These are phyloP conservation scores for Carallia brachiata DNA, from an alignment of 345 rosid species.

Conservation along the genomic window DNA sequence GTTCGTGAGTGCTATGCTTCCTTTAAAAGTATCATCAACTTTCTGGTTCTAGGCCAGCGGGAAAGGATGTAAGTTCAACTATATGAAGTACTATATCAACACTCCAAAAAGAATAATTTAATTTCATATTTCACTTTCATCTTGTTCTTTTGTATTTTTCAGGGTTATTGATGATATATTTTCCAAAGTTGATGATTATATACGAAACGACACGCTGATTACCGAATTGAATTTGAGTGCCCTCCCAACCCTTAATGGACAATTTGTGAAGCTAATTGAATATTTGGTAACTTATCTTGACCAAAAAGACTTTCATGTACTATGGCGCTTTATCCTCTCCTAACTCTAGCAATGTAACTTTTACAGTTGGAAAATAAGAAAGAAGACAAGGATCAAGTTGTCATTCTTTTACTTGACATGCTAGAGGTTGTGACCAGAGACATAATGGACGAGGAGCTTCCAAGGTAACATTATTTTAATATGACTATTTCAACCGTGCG, in stretches of 20 bases:
- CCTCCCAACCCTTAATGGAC: background rate
- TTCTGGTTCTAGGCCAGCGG: slow-evolving; percentile 43
- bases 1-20: slow-evolving; percentile 55
- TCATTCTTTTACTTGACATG: slow-evolving; percentile 52
- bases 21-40: slow-evolving; percentile 42
- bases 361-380: slow-evolving; percentile 38
- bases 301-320: background rate
- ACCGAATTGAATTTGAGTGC: background rate
- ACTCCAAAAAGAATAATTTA: no score
- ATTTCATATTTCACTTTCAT: background rate
- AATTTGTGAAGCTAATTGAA: background rate
- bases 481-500: background rate
- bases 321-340: background rate
- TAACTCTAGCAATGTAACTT: background rate
- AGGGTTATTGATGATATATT: background rate
- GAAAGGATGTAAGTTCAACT: slow-evolving; percentile 38
- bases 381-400: slow-evolving; percentile 51
- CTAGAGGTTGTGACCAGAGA: slow-evolving; percentile 59
- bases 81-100: background rate
- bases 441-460: slow-evolving; percentile 51
- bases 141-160: background rate
- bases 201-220: background rate
- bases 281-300: background rate
- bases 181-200: background rate
- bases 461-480: slow-evolving; percentile 35